Conservation (phyloP, 495 filamentous ascomycete species). For the Friedmanniomyces simplex region DNA sequence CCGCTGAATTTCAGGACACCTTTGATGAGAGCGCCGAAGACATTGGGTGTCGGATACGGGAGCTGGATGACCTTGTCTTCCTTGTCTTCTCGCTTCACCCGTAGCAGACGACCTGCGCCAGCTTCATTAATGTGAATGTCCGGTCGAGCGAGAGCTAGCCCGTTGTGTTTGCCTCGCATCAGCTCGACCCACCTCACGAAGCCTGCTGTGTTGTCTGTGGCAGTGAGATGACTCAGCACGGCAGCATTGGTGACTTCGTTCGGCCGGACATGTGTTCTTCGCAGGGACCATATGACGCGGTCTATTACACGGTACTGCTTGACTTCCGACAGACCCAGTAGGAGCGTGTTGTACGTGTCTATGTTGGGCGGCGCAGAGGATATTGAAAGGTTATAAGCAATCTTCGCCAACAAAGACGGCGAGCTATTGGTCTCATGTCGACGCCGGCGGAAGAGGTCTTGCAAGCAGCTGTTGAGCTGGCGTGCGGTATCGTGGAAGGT, state of each 20-base stretch:
- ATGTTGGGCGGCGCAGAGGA: constrained; percentile 47
- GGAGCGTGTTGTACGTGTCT: constrained; percentile 56
- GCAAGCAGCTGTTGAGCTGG: constrained; percentile 22
- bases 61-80: constrained; percentile 27
- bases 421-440: not conserved
- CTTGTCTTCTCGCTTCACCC: not conserved
- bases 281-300: constrained; percentile 43
- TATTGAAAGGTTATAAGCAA: constrained; percentile 58
- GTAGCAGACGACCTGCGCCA: constrained; percentile 14
- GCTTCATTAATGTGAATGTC: constrained; percentile 24
- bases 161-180: constrained; percentile 26
- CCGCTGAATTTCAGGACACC: constrained; percentile 29
- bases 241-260: constrained; percentile 45
- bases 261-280: constrained; percentile 38
- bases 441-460: constrained; percentile 8
- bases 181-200: constrained; percentile 23
- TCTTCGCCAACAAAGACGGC: constrained; percentile 37
- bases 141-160: constrained; percentile 25
- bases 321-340: constrained; percentile 45
- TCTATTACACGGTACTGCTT: constrained; percentile 42
- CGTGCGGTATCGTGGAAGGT: constrained; percentile 8
- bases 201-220: constrained; percentile 5
- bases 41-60: constrained; percentile 25
- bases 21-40: constrained; percentile 26
- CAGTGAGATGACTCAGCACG: constrained; percentile 45